phyloP scores from a whole-genome alignment of 805 yeast genomes.

The Yarrowia keelungensis region DNA sequence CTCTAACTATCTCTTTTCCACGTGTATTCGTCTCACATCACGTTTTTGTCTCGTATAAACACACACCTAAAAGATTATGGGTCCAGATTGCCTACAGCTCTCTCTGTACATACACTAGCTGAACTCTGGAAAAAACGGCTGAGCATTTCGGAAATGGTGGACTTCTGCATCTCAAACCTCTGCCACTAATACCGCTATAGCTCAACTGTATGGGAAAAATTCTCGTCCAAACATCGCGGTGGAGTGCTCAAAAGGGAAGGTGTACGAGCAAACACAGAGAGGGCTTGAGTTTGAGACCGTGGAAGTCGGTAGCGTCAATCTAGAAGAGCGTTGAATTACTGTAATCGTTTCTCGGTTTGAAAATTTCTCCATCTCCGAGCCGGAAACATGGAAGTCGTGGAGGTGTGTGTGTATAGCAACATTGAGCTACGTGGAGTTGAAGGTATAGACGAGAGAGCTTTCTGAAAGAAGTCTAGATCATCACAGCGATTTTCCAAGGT shows the following conservation, averaged over 20 bases:
- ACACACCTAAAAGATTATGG: not conserved
- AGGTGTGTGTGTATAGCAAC: too few relatives aligned
- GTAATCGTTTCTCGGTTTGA: conserved; percentile 3
- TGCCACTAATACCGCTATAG: not conserved
- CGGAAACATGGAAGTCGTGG: too few relatives aligned
- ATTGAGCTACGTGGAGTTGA: too few relatives aligned
- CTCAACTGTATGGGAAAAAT: not conserved
- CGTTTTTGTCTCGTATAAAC: not conserved
- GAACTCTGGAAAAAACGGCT: not conserved
- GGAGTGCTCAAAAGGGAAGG: conserved; percentile 7
- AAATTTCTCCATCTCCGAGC: not conserved
- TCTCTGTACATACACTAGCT: not conserved
- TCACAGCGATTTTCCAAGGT: too few relatives aligned
- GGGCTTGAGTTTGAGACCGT: not conserved
- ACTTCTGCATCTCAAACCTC: not conserved
- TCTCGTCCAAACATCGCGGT: not conserved
- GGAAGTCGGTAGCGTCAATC: not conserved
- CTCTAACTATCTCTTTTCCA: not conserved
- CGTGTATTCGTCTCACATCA: not conserved
- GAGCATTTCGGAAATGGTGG: not conserved
- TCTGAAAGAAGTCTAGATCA: too few relatives aligned
- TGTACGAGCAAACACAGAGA: not conserved
- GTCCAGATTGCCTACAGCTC: not conserved
- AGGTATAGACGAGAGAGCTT: too few relatives aligned
- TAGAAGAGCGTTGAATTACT: not conserved